phyloP scores from a whole-genome alignment of 108 stramenopile species.

The Cylindrotheca fusiformis region DNA sequence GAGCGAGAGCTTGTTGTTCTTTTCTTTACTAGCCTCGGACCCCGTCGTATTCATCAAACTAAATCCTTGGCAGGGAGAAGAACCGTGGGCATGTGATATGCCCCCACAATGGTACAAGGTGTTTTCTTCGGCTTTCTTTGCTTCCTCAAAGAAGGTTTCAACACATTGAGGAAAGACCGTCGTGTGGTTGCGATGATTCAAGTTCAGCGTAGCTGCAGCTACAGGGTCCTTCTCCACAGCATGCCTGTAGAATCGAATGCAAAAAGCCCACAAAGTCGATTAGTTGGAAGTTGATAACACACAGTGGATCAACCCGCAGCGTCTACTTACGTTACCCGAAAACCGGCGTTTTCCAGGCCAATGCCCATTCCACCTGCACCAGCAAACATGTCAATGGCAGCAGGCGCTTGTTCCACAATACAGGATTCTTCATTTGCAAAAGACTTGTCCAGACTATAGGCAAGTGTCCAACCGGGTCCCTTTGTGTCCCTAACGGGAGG shows the following conservation, averaged over 20 bases:
- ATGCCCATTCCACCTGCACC: constrained; percentile 45
- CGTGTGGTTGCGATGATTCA: background rate
- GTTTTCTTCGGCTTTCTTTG: background rate
- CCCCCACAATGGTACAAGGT: constrained; percentile 3
- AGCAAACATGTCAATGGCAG: constrained; percentile 35
- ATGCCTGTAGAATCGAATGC: background rate
- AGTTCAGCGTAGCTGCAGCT: background rate
- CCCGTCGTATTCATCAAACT: constrained; percentile 56
- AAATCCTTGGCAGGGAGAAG: constrained; percentile 63
- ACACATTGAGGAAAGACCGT: background rate
- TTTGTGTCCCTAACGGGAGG: background rate
- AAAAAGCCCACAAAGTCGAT: too few relatives aligned
- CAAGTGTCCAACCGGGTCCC: background rate
- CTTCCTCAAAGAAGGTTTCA: background rate
- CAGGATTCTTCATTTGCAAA: background rate
- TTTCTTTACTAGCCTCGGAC: constrained; percentile 32
- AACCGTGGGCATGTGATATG: constrained; percentile 41
- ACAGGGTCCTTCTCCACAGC: background rate
- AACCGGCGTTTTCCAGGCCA: constrained; percentile 29
- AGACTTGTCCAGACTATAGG: background rate
- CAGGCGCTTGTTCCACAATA: background rate
- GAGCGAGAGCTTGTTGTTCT: constrained; percentile 42
- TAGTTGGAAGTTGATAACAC: too few relatives aligned
- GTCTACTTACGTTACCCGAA: constrained; percentile 41
- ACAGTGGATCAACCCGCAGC: too few relatives aligned